phyloP scores from a whole-genome alignment of 2,329 filamentous ascomycete species.

The Chrysoporthe puriensis region DNA sequence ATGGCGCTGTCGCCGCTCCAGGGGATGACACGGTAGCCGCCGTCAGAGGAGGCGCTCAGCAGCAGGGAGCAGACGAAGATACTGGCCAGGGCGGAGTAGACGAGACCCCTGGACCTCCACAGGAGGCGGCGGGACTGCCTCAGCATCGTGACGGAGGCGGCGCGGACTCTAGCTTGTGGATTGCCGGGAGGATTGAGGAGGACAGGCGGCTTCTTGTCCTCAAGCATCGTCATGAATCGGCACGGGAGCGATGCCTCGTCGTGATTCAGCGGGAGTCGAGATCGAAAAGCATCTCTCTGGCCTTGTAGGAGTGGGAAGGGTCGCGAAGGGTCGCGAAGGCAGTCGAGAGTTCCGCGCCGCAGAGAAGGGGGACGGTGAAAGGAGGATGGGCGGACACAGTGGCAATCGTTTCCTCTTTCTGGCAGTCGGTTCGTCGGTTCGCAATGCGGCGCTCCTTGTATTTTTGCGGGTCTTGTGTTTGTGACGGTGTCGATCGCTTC shows the following conservation, averaged over 20 bases:
- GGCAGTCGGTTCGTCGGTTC: not conserved
- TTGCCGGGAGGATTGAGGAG: constrained; percentile 22
- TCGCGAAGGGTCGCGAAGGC: not conserved
- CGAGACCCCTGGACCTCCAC: constrained; percentile 44
- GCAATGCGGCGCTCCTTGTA: constrained; percentile 13
- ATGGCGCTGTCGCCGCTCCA: constrained; percentile 31
- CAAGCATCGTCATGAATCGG: constrained; percentile 22
- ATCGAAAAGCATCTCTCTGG: constrained; percentile 23
- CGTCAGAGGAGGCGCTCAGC: constrained; percentile 41
- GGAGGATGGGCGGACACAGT: constrained; percentile 5
- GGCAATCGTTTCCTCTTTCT: constrained; percentile 20
- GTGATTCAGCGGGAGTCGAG: constrained; percentile 18
- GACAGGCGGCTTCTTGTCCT: constrained; percentile 22
- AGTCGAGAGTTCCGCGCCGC: not conserved
- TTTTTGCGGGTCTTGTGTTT: constrained; percentile 15
- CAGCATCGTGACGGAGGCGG: constrained; percentile 35
- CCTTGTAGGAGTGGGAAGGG: not conserved
- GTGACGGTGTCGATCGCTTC: constrained; percentile 10
- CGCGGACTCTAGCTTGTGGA: constrained; percentile 23
- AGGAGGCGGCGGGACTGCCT: constrained; percentile 31
- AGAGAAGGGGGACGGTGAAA: not conserved
- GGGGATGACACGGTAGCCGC: constrained; percentile 42
- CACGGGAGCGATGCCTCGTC: constrained; percentile 16
- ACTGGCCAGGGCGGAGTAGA: constrained; percentile 45
- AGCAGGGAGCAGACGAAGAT: constrained; percentile 50